Percentiles rank a stretch among this genome's conserved stretches.
These are phyloP conservation scores for Colletotrichum spinosum DNA, from an alignment of 2,329 filamentous ascomycete genomes.

Conservation along the genomic window DNA sequence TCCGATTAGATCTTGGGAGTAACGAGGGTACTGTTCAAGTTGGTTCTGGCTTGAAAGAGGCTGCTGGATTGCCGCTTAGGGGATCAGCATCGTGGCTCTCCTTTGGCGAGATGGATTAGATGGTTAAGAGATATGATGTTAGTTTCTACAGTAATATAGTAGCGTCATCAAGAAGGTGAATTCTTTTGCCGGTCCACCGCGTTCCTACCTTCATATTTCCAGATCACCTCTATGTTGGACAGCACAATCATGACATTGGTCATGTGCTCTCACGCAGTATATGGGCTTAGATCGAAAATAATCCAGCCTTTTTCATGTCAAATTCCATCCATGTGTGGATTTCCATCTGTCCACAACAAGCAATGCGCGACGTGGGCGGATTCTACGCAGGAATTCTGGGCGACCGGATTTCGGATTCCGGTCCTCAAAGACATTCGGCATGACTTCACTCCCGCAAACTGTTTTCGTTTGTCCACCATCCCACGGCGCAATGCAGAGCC, in stretches of 20 bases:
- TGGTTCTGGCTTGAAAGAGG: not conserved
- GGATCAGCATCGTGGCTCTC: no score
- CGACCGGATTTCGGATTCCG: constrained; percentile 24
- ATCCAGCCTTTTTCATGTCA: not conserved
- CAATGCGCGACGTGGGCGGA: not conserved
- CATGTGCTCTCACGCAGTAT: no score
- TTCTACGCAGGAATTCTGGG: not conserved
- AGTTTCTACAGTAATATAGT: no score
- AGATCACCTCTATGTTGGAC: no score
- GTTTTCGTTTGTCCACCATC: not conserved
- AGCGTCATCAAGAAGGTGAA: no score
- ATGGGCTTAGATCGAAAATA: no score
- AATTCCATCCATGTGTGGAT: not conserved
- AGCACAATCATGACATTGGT: accelerated
- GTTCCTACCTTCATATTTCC: no score
- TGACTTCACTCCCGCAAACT: not conserved
- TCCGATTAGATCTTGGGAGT: not conserved
- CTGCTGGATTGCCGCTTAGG: not conserved
- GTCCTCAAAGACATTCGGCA: not conserved
- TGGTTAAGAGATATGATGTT: no score
- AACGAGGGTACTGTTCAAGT: not conserved
- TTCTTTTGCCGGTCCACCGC: no score
- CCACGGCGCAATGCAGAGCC: not conserved
- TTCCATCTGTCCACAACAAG: not conserved
- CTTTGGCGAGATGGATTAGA: no score